These are phyloP conservation scores for Schrenkiella parvula DNA, from an alignment of 345 rosid species.

Conservation along the genomic window DNA sequence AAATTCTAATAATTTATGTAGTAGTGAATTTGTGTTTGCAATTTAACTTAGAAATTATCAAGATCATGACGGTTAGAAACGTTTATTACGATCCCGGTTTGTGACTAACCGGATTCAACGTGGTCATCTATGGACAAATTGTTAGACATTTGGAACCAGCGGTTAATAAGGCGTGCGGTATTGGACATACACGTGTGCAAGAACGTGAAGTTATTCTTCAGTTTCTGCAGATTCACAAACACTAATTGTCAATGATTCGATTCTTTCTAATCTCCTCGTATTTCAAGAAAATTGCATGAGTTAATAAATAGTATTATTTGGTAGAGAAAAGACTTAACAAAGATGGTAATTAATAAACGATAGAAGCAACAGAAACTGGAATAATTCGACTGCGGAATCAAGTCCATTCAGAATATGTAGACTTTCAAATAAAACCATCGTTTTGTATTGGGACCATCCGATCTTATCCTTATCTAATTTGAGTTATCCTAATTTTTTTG, in stretches of 20 bases:
- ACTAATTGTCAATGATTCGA: conserved; percentile 22
- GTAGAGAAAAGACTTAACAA: neutral
- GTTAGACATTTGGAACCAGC: neutral
- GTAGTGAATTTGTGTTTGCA: no score
- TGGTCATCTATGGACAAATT: conserved; percentile 15
- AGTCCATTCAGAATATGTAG: no score
- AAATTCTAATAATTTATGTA: no score
- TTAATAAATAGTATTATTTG: neutral
- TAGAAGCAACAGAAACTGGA: neutral
- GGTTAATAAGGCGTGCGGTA: conserved; percentile 23
- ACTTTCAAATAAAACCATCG: no score
- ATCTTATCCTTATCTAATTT: no score
- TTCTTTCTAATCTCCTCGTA: conserved; percentile 17
- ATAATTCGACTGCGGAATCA: no score
- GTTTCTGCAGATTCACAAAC: conserved; percentile 9
- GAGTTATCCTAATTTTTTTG: no score
- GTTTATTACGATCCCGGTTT: neutral
- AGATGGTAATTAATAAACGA: neutral
- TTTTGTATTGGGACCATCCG: no score
- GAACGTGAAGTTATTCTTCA: conserved; percentile 21
- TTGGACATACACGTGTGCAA: conserved; percentile 25
- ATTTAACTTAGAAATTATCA: neutral
- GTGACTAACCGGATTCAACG: conserved; percentile 4
- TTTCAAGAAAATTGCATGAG: neutral
- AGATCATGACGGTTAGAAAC: neutral